These are phyloP conservation scores for Hemileccinum impolitum DNA, from an alignment of 768 basidiomycete genomes.

Conservation along the genomic window DNA sequence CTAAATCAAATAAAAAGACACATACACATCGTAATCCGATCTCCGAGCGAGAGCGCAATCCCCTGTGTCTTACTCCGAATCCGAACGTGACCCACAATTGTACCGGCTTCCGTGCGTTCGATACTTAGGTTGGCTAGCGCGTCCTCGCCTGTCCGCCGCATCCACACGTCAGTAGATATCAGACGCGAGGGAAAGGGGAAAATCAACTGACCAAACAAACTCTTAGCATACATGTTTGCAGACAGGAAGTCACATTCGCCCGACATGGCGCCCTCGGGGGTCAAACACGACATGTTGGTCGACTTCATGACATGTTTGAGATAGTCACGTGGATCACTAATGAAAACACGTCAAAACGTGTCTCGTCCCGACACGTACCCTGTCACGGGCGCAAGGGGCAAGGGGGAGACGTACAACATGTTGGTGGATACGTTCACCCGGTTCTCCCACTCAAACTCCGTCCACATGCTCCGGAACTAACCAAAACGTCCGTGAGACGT, in stretches of 20 bases:
- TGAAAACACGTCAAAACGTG: no score
- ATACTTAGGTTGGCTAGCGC: slow-evolving; percentile 93
- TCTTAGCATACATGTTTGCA: slow-evolving; percentile 94
- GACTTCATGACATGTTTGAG: slow-evolving; percentile 93
- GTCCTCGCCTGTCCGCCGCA: slow-evolving; percentile 76
- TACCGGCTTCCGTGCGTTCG: slow-evolving; percentile 78
- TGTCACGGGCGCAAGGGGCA: neutral
- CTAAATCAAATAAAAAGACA: neutral
- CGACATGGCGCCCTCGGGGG: slow-evolving; percentile 80
- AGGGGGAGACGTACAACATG: slow-evolving; percentile 58
- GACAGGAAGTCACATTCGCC: slow-evolving; percentile 97
- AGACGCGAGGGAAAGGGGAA: no score
- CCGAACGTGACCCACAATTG: slow-evolving; percentile 88
- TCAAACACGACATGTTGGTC: slow-evolving; percentile 97
- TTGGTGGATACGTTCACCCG: slow-evolving; percentile 88
- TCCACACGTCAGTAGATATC: no score
- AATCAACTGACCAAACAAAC: slow-evolving; percentile 72
- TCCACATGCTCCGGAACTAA: slow-evolving; percentile 98
- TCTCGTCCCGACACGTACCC: neutral
- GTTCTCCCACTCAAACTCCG: slow-evolving; percentile 99
- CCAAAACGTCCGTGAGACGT: neutral
- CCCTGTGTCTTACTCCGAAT: slow-evolving; percentile 98
- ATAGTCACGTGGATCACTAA: slow-evolving; percentile 82
- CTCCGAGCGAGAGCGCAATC: slow-evolving; percentile 92
- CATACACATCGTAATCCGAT: slow-evolving; percentile 70